Base-by-base conservation (phyloP, 1,139 yeast species). In the Candida sojae region DNA sequence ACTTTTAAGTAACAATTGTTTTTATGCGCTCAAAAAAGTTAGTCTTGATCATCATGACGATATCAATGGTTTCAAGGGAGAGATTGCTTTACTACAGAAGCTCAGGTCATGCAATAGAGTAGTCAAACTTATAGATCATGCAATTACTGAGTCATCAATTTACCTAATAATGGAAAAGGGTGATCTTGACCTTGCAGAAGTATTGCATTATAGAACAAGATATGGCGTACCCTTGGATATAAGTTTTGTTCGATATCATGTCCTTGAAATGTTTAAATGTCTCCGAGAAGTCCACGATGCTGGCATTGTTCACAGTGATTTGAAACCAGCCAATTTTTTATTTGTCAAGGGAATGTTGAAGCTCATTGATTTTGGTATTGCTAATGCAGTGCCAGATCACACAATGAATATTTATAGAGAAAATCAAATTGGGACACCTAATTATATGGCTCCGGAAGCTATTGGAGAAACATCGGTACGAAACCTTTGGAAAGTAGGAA, bases 371-470 rank as follows among this genome's bases (percentile, higher is more conserved):
- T 93, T 93, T 73, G 99, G 99, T 17, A 93, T 93, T 50, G 96
- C 98, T 11, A 88, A 92, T 67, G 90, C 93, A 0, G 93, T 93
- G 2, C 96, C 96, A 1, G 97, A 92, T 48, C 90, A 90, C 60
- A 93, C 99, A 0, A 84, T 88, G 30, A 93, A 93, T 59, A 82
- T 93, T 23, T 93, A 92, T 62, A 78, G 98, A 49, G 96, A 90
- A 53, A 82, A 91, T 6, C 97, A 90, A 63, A 87, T 91, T 49
- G 99, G 99, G 2, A 93, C 99, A 0, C 97, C 97, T 2, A 90
- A 88, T 64, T 93, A 93, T 64, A 93, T 93, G 99, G 97, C 99
- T 0, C 99, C 99, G 0, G 99, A 93, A 64, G 90, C 98, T 0
- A 71, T 92, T 48, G 76, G 86, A 40, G 96, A 86, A 63, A 81